Evolutionary conservation across 2,329 filamentous ascomycete genomes (phyloP).

Genomic region (Alternaria solani): DNA sequence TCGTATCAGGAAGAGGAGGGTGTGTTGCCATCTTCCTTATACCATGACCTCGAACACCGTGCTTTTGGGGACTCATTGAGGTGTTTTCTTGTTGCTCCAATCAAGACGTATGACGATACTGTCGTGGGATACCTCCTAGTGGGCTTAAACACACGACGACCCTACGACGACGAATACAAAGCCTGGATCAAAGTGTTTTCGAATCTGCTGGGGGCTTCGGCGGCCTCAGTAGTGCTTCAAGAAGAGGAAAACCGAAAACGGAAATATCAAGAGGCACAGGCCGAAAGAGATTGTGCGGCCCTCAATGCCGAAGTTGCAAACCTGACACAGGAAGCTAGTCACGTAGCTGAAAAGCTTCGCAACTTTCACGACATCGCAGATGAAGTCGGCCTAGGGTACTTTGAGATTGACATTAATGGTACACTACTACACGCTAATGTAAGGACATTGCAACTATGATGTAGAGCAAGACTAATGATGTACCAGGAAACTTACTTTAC

Average conservation of each 20-base stretch:
- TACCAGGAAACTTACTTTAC: conserved; percentile 16
- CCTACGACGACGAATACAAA: conserved; percentile 28
- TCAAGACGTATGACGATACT: conserved; percentile 11
- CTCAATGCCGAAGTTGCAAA: conserved; percentile 23
- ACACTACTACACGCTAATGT: conserved; percentile 23
- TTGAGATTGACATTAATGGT: conserved; percentile 19
- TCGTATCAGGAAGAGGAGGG: conserved; percentile 7
- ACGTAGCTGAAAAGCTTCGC: conserved; percentile 13
- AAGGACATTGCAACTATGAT: background rate
- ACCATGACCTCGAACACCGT: conserved; percentile 15
- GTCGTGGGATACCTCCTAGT: conserved; percentile 14
- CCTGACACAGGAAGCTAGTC: conserved; percentile 16
- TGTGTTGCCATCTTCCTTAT: conserved; percentile 12
- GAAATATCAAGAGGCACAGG: conserved; percentile 23
- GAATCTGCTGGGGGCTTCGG: conserved; percentile 23
- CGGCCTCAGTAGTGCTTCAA: conserved; percentile 24
- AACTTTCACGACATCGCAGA: conserved; percentile 20
- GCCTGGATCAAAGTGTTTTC: conserved; percentile 25
- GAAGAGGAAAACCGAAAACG: conserved; percentile 25
- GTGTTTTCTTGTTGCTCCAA: conserved; percentile 14
- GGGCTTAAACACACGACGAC: conserved; percentile 26
- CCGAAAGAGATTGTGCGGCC: conserved; percentile 22
- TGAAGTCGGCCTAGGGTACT: conserved; percentile 20
- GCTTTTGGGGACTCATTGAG: conserved; percentile 20
- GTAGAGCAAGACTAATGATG: background rate